Evolutionary conservation across 176 grass and related monocot species (phyloP).

Genomic region (Oryza glaberrima): DNA sequence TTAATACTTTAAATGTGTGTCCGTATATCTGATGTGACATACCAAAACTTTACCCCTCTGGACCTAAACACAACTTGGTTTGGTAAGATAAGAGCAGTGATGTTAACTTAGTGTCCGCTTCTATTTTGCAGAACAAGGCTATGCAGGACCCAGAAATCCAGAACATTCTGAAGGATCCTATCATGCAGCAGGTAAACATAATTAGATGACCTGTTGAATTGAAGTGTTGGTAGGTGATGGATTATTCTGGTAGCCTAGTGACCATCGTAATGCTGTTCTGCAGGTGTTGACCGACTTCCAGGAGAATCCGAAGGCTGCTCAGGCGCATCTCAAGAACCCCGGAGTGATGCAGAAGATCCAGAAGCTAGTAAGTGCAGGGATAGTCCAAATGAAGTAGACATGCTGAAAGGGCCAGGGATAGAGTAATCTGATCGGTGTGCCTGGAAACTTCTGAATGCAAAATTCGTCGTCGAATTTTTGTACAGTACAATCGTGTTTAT

Average conservation of each 20-base stretch:
- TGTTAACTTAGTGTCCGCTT: background rate
- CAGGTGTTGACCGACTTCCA: constrained; percentile 87
- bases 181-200: constrained; percentile 79
- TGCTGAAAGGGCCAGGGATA: background rate
- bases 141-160: constrained; percentile 99
- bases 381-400: constrained; percentile 75
- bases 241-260: background rate
- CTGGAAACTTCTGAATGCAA: background rate
- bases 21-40: no score
- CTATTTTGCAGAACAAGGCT: constrained; percentile 61
- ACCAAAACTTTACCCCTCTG: no score
- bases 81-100: no score
- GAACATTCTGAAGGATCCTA: constrained; percentile 76
- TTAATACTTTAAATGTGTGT: no score
- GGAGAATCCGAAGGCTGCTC: constrained; percentile 71
- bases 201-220: background rate
- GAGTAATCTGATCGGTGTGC: constrained; percentile 25
- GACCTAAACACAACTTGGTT: background rate
- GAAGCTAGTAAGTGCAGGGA: constrained; percentile 79
- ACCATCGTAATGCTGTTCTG: background rate
- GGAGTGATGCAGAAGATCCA: constrained; percentile 88
- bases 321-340: constrained; percentile 81
- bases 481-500: background rate
- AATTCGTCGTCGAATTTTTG: background rate
- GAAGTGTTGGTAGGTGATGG: no score